Evolutionary conservation across 164 flowering plant species (phyloP), one percentile per base, ranked within the genome.

Genomic region (Chimonanthus salicifolius): DNA sequence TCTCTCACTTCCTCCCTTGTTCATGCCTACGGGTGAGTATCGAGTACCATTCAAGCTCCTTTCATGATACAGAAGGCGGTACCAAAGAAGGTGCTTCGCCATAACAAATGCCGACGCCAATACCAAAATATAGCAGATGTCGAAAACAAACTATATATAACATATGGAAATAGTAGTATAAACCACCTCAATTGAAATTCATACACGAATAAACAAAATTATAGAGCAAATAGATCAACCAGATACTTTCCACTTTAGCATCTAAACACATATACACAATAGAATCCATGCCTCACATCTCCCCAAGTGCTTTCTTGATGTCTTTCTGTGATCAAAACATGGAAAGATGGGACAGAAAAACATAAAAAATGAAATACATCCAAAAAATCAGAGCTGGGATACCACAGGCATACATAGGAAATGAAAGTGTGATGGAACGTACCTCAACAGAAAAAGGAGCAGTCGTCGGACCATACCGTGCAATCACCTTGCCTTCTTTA

Each of bases 361-460:
- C 6, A 46, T 5, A 20, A 58, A 4, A 33, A 33, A 33, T 33
- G 33, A 33, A 33, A 33, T 1, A 33, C 33, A 33, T 33, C 1
- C 0, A 33, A 33, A 33, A 33, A 33, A 33, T 33, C 33, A 33
- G 33, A 33, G 33, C 33, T 33, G 33, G 33, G 33, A 33, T 33
- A 33, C 9, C 58, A 11, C 7, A 6, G n/a, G 3, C 8, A 16
- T 13, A 51, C 3, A 10, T 15, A 45, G 67, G 45, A 48, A 13
- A 45, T 11, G 60, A 69, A n/a, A 45, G 16, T 21, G 5, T 2
- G 7, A 4, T n/a, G 3, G 16, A 8, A 15, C 47, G 74, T 58
- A 90, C 98, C 95, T 92, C 94, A 15, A 91, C 82, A 58, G 88
- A 33, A 65, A 83, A 60, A 6, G 95, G 95, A 21, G 83, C 0